A percentile compares a stretch with the other conserved stretches of the same genome.
Evolutionary conservation across 169 alveolate species (phyloP).

Genomic region (Miamiensis avidus): DNA sequence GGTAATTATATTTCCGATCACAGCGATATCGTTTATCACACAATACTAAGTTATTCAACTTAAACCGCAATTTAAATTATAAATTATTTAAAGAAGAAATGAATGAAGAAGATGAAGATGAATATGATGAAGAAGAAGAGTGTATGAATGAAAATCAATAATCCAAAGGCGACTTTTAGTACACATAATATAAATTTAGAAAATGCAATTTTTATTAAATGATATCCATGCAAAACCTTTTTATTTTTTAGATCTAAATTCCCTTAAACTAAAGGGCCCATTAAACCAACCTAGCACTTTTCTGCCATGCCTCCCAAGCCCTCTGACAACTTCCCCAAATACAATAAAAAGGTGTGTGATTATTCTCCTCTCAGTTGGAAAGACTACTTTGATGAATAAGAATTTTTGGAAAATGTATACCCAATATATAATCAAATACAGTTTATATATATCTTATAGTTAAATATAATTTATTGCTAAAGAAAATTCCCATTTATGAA

Average conservation of each 20-base stretch:
- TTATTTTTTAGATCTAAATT: neutral
- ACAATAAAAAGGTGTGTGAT: conserved; percentile 27
- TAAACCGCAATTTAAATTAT: neutral
- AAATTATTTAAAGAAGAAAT: neutral
- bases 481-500: conserved; percentile 68
- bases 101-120: neutral
- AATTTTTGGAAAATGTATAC: conserved; percentile 32
- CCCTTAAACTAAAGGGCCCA: conserved; percentile 31
- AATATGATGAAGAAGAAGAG: neutral
- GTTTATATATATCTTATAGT: no score
- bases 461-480: no score
- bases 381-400: conserved; percentile 55
- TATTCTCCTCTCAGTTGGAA: conserved; percentile 58
- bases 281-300: conserved; percentile 7
- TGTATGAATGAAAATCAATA: neutral
- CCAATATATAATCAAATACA: neutral
- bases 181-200: neutral
- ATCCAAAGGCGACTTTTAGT: neutral
- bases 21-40: no score
- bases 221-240: no score
- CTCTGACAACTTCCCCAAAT: conserved; percentile 20
- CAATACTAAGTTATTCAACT: neutral
- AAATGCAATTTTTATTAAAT: no score
- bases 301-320: conserved; percentile 10
- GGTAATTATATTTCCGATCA: no score